Base-by-base conservation (phyloP, 495 filamentous ascomycete genomes). In the Lepidopterella palustris region DNA sequence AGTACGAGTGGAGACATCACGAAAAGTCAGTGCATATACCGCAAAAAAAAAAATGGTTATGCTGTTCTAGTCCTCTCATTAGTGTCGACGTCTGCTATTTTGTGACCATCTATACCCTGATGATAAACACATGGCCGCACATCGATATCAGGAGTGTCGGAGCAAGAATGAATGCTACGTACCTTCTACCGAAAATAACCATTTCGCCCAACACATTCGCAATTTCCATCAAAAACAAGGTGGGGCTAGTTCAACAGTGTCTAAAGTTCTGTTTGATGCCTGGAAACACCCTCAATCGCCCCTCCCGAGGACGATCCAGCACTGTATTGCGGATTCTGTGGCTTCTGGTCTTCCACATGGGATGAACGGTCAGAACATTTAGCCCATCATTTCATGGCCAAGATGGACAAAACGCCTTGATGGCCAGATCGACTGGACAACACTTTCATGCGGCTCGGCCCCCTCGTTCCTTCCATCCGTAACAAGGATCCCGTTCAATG, bases 1-100 rank as follows among this genome's bases (percentile, higher is more conserved):
- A 66, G 40, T 66, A 59, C 31, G 64, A 66, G 48, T 66, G 64
- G 64, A 53, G 53, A 20, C 59, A 59, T n/a, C 64, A 66, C 24
- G 64, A 66, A 39, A 55, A 62, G 13, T 55, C 59, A 11, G 63
- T 65, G n/a, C 64, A 66, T 27, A 3, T 51, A 1, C 58, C 60
- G 15, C 57, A 61, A 5, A 51, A 55, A 5, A 51, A 55, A 31
- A 62, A 55, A 5, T 66, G 60, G 59, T 58, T 60, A 25, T 66
- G 64, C 45, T 62, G 59, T 39, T 18, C 3, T 53, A 25, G 1
- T 66, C 59, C 29, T 55, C 60, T 0, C 62, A 62, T 35, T 66
- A 59, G 24, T 10, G 35, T 11, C 13, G 2, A 42, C 10, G 13
- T 10, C 35, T 42, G 35, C 35, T 18, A 2, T 15, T 18, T 11